Conservation (phyloP, 2,329 filamentous ascomycete genomes). For the Diaporthe eres region DNA sequence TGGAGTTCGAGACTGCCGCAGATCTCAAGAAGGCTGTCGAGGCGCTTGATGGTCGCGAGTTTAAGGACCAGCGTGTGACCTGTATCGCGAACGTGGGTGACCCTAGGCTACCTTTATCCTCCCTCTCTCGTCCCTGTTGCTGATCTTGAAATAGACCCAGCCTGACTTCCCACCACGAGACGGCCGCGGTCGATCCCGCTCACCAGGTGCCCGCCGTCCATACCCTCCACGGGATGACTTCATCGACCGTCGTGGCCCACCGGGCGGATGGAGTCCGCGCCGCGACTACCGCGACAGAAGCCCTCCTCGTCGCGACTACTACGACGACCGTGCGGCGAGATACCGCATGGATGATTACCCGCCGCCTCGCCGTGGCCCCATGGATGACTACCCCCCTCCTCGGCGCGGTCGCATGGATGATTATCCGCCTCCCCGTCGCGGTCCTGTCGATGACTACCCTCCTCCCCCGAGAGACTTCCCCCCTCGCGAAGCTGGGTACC, state of each 20-base stretch:
- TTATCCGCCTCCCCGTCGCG: slow-evolving; percentile 66
- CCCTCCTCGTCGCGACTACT: slow-evolving; percentile 83
- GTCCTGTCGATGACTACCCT: slow-evolving; percentile 68
- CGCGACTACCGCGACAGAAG: slow-evolving; percentile 89
- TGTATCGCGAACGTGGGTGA: slow-evolving; percentile 87
- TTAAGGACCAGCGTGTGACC: slow-evolving; percentile 89
- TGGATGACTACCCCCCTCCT: slow-evolving; percentile 78
- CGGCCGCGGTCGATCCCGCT: slow-evolving; percentile 84
- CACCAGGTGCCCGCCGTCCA: slow-evolving; percentile 75
- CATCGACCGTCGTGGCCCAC: slow-evolving; percentile 79
- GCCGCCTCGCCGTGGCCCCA: slow-evolving; percentile 76
- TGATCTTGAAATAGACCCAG: slow-evolving; percentile 71
- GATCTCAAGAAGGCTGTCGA: slow-evolving; percentile 93
- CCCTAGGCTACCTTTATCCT: slow-evolving; percentile 36
- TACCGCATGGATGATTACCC: slow-evolving; percentile 86
- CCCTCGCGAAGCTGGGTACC: slow-evolving; percentile 66
- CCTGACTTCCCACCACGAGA: slow-evolving; percentile 81
- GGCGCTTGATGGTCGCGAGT: slow-evolving; percentile 93
- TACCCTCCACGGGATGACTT: slow-evolving; percentile 83
- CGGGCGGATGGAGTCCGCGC: slow-evolving; percentile 87
- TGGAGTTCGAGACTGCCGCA: slow-evolving; percentile 94
- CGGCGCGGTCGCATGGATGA: slow-evolving; percentile 68
- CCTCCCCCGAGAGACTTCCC: slow-evolving; percentile 64
- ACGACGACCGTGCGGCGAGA: slow-evolving; percentile 80
- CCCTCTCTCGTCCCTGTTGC: slow-evolving; percentile 27